Evolutionary conservation across 257 asterid genomes (phyloP).

Genomic region (Fraxinus cuspidata): DNA sequence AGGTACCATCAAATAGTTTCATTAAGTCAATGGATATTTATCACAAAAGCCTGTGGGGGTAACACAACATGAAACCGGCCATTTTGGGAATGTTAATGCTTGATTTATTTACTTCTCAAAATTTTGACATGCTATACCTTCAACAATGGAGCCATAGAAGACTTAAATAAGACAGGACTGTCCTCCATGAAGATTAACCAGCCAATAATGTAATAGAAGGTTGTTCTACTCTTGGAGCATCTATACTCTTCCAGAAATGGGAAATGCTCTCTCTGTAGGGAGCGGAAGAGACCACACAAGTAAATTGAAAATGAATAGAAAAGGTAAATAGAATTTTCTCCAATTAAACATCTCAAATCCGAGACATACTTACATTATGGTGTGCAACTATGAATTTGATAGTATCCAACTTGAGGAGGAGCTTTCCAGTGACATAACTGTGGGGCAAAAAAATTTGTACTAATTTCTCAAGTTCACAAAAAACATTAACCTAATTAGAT

Average conservation of each 20-base stretch:
- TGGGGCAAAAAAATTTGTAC: constrained; percentile 24
- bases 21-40: neutral
- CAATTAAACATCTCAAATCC: constrained; percentile 21
- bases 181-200: constrained; percentile 92
- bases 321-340: constrained; percentile 12
- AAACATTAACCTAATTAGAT: constrained; percentile 21
- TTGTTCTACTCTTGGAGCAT: constrained; percentile 92
- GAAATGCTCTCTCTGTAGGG: constrained; percentile 78
- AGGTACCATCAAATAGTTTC: neutral
- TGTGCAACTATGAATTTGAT: constrained; percentile 82
- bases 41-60: neutral
- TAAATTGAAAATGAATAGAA: constrained; percentile 15
- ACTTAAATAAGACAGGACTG: constrained; percentile 72
- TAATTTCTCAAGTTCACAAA: constrained; percentile 14
- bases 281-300: constrained; percentile 20
- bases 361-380: constrained; percentile 64
- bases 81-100: neutral
- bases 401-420: constrained; percentile 91
- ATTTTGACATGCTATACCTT: constrained; percentile 48
- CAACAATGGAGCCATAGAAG: constrained; percentile 88
- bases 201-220: constrained; percentile 86
- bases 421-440: constrained; percentile 96
- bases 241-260: constrained; percentile 86
- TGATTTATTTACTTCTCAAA: neutral
- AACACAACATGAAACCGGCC: neutral